phyloP scores from a whole-genome alignment of 2,329 filamentous ascomycete genomes.

The Albophoma yamanashiensis region DNA sequence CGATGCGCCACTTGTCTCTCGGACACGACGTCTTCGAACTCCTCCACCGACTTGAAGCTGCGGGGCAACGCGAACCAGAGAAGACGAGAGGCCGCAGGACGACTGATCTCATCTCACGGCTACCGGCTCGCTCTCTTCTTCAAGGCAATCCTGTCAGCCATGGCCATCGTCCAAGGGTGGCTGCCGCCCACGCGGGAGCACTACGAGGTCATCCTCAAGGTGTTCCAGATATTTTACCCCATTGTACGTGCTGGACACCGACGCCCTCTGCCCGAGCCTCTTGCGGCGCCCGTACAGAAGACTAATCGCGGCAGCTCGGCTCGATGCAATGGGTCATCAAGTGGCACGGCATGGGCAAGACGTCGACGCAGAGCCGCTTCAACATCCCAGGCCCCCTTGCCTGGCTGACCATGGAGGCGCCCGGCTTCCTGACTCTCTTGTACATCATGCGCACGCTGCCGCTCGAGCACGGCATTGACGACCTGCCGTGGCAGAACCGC shows the following conservation, averaged over 20 bases:
- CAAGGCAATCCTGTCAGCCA: conserved; percentile 7
- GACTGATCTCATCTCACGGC: not conserved
- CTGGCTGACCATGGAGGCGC: conserved; percentile 82
- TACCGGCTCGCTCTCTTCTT: not conserved
- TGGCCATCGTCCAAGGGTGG: conserved; percentile 42
- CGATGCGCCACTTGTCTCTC: not conserved
- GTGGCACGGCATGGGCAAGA: conserved; percentile 91
- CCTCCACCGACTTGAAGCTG: no score
- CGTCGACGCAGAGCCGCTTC: conserved; percentile 59
- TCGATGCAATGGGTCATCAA: conserved; percentile 63
- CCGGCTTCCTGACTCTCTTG: conserved; percentile 64
- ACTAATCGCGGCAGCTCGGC: conserved; percentile 43
- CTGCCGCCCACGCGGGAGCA: conserved; percentile 47
- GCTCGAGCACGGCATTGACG: conserved; percentile 39
- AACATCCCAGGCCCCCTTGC: conserved; percentile 84
- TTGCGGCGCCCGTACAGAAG: conserved; percentile 1
- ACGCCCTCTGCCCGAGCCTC: conserved; percentile 1
- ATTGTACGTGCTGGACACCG: conserved; percentile 32
- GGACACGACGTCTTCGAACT: not conserved
- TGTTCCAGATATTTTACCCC: conserved; percentile 43
- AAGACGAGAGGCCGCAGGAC: not conserved
- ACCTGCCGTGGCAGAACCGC: conserved; percentile 68
- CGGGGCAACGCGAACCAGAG: not conserved
- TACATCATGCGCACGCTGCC: conserved; percentile 70
- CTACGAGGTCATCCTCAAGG: conserved; percentile 39